Percentiles rank a stretch among this genome's conserved stretches.
These are phyloP conservation scores for Capniomyces stellatus DNA, from an alignment of 371 early-diverging fungal genomes.

Conservation along the genomic window DNA sequence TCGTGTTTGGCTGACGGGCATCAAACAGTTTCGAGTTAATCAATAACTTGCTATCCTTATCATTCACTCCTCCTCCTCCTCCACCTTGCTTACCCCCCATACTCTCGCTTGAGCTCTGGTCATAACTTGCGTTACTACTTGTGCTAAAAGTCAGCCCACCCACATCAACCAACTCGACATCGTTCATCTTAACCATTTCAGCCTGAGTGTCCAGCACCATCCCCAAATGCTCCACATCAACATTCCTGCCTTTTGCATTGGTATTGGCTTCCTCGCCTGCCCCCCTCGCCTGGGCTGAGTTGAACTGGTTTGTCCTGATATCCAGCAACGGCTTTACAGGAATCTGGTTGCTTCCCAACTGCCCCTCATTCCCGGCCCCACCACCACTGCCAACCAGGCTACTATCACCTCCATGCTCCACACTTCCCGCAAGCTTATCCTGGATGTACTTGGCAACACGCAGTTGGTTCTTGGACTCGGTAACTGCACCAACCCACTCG, in stretches of 20 bases:
- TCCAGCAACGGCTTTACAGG: not conserved
- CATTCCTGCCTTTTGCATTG: not conserved
- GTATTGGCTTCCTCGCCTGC: not conserved
- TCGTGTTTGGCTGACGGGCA: not conserved
- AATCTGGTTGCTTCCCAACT: not conserved
- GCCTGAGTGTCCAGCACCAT: not conserved
- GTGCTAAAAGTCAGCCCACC: no score
- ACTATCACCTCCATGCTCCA: not conserved
- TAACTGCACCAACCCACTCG: conserved; percentile 71
- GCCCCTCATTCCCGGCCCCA: not conserved
- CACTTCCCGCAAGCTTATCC: not conserved
- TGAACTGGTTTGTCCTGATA: not conserved
- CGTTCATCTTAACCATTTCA: not conserved
- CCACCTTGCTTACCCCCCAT: not conserved
- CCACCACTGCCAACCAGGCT: not conserved
- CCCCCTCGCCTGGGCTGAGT: not conserved
- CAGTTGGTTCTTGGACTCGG: conserved; percentile 40
- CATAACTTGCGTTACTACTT: no score
- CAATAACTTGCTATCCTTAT: not conserved
- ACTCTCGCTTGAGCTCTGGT: not conserved
- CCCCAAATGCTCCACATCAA: not conserved
- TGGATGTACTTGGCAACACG: not conserved
- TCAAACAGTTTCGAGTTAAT: not conserved
- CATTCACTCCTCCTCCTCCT: not conserved
- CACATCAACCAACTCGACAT: not conserved